Percentiles rank a stretch among this genome's conserved stretches.
Evolutionary conservation across 331 rosid genomes (phyloP).

Genomic region (Erythrophleum ivorense): DNA sequence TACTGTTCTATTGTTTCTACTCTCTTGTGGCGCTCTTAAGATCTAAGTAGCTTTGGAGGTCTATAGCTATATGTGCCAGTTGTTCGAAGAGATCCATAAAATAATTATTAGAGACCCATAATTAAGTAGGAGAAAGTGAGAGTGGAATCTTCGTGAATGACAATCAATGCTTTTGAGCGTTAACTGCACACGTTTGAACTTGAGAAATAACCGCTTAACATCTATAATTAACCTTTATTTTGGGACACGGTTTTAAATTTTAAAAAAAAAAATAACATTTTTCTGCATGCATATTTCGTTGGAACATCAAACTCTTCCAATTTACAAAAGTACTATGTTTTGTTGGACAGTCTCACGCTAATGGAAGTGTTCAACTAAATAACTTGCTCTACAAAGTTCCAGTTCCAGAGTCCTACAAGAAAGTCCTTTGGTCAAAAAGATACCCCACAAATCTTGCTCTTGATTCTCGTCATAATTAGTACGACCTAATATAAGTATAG

Average conservation of each 20-base stretch:
- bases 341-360: background rate
- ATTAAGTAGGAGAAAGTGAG: too few species aligned
- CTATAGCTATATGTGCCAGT: background rate
- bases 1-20: background rate
- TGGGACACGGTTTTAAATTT: background rate
- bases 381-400: background rate
- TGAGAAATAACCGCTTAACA: too few species aligned
- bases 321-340: background rate
- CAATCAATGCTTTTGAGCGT: too few species aligned
- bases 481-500: background rate
- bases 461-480: slow-evolving; percentile 43
- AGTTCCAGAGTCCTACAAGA: background rate
- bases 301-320: background rate
- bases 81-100: background rate
- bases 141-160: too few species aligned
- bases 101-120: background rate
- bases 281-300: background rate
- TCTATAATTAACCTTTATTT: background rate
- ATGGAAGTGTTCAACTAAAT: background rate
- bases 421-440: slow-evolving; percentile 24
- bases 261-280: background rate
- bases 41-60: background rate
- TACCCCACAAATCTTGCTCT: slow-evolving; percentile 23
- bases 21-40: background rate
- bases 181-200: too few species aligned